Percentiles rank a stretch among this genome's conserved stretches.
These are phyloP conservation scores for Rhytidiadelphus loreus DNA, from an alignment of 225 moss, liverwort and hornwort genomes.

Conservation along the genomic window DNA sequence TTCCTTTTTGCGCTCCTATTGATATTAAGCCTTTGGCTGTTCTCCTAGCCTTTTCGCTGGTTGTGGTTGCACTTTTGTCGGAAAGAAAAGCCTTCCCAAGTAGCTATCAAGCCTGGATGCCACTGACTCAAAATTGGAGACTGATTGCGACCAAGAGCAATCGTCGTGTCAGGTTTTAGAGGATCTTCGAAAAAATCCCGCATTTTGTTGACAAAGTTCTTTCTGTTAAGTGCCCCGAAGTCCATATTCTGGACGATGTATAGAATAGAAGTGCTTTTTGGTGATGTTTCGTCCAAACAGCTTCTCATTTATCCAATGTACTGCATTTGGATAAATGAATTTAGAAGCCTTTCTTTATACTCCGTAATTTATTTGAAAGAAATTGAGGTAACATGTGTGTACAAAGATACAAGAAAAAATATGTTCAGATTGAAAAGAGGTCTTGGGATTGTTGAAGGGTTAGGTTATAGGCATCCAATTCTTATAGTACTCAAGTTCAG, in stretches of 20 bases:
- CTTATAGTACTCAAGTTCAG: not conserved
- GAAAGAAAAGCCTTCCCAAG: not conserved
- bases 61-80: not conserved
- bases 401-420: not conserved
- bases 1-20: not conserved
- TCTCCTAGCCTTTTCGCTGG: not conserved
- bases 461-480: not conserved
- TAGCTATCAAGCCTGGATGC: not conserved
- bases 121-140: not conserved
- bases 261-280: not conserved
- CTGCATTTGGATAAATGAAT: not conserved
- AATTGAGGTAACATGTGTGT: not conserved
- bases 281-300: not conserved
- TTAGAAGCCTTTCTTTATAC: not conserved
- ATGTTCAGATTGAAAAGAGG: not conserved
- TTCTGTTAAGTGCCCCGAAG: not conserved
- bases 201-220: not conserved
- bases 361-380: not conserved
- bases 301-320: not conserved
- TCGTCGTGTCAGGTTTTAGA: not conserved
- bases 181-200: not conserved
- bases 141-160: not conserved
- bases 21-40: not conserved
- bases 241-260: no score
- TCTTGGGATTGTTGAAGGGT: no score